Percentiles rank a stretch among this genome's conserved stretches.
These are phyloP conservation scores for Leccinellum albellum DNA, from an alignment of 768 basidiomycete species.

Conservation along the genomic window DNA sequence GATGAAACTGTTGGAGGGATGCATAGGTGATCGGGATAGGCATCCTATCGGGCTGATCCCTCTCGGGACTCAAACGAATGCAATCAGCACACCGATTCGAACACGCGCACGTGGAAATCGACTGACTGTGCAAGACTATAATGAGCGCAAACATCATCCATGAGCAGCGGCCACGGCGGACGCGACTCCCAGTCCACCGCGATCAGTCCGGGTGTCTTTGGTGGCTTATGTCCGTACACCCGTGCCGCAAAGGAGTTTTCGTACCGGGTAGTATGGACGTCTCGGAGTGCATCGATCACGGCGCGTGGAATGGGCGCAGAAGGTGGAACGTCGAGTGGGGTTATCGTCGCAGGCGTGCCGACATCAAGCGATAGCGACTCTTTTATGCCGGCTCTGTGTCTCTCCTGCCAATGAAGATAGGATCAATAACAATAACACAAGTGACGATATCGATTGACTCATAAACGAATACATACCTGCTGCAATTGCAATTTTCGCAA, in stretches of 20 bases:
- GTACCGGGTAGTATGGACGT: constrained; percentile 61
- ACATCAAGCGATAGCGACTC: neutral
- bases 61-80: constrained; percentile 46
- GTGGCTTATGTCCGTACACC: constrained; percentile 40
- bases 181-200: constrained; percentile 70
- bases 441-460: neutral
- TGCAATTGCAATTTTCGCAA: constrained; percentile 46
- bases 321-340: constrained; percentile 28
- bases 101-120: neutral
- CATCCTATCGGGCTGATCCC: constrained; percentile 40
- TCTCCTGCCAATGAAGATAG: constrained; percentile 14
- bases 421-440: neutral
- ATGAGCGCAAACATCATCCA: constrained; percentile 69
- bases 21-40: constrained; percentile 60
- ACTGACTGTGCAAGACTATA: constrained; percentile 55
- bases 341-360: constrained; percentile 8
- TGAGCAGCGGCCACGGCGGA: constrained; percentile 72
- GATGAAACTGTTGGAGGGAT: constrained; percentile 53
- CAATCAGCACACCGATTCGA: constrained; percentile 1
- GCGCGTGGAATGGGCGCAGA: constrained; percentile 26
- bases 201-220: constrained; percentile 37
- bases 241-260: constrained; percentile 65
- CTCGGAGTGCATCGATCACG: constrained; percentile 49
- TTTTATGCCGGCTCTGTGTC: constrained; percentile 12
- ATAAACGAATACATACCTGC: constrained; percentile 21